phyloP scores from a whole-genome alignment of 257 asterid genomes.

The Solanum chiquidenum region DNA sequence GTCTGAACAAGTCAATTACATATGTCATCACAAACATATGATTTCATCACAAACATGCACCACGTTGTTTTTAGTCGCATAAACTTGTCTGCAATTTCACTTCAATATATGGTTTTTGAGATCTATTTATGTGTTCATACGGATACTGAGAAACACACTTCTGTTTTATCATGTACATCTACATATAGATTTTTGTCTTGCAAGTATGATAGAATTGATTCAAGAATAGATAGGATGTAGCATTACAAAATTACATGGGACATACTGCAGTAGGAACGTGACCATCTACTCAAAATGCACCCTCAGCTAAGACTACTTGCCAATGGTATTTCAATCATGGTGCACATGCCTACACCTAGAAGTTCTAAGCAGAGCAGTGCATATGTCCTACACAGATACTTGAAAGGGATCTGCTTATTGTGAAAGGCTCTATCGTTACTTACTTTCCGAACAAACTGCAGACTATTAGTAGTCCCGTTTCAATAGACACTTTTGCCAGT shows the following conservation, averaged over 20 bases:
- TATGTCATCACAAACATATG: not conserved
- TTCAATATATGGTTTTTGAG: not conserved
- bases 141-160: not conserved
- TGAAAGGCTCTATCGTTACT: not conserved
- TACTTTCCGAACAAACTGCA: not conserved
- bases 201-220: not conserved
- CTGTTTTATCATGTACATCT: not conserved
- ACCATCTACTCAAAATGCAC: not conserved
- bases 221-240: not conserved
- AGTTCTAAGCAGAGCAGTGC: not conserved
- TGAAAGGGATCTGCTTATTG: not conserved
- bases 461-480: not conserved
- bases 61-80: not conserved
- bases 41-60: not conserved
- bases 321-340: not conserved
- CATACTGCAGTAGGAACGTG: not conserved
- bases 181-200: not conserved
- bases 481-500: not conserved
- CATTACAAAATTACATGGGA: not conserved
- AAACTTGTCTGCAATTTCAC: not conserved
- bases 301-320: not conserved
- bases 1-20: slow-evolving; percentile 4
- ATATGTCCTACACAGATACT: not conserved
- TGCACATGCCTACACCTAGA: not conserved
- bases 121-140: not conserved